phyloP scores from a whole-genome alignment of 148 eudicot species.

The Rhododendron kiyosumense region DNA sequence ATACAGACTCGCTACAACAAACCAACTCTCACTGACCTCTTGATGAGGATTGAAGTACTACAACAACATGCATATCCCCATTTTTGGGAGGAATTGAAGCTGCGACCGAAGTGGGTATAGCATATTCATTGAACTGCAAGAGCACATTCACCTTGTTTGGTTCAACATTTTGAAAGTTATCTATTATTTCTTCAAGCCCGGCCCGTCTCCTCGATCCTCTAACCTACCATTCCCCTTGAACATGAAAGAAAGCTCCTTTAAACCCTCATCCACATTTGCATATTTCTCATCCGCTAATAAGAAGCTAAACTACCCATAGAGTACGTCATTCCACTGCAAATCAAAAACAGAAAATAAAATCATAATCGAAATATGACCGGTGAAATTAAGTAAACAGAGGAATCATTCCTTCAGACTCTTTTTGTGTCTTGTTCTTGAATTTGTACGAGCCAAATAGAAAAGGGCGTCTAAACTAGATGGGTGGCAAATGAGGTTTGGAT shows the following conservation, averaged over 20 bases:
- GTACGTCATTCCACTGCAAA: conserved; percentile 69
- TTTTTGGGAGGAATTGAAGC: conserved; percentile 48
- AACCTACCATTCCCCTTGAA: conserved; percentile 51
- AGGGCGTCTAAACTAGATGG: no score
- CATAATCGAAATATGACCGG: no score
- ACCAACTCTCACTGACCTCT: conserved; percentile 17
- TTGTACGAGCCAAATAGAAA: no score
- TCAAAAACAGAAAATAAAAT: background rate
- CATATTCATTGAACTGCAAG: conserved; percentile 50
- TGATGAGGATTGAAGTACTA: conserved; percentile 39
- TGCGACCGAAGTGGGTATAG: conserved; percentile 50
- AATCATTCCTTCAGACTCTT: no score
- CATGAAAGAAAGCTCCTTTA: conserved; percentile 27
- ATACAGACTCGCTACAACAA: no score
- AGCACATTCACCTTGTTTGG: no score
- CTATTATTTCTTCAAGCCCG: conserved; percentile 36
- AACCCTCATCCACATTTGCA: conserved; percentile 27
- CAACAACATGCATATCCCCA: conserved; percentile 54
- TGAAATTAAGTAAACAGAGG: no score
- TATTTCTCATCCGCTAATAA: conserved; percentile 37
- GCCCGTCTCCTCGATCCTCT: conserved; percentile 30
- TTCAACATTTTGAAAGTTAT: no score
- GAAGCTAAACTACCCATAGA: conserved; percentile 9
- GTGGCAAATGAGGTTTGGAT: no score
- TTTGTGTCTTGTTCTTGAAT: no score